Conservation (phyloP, 768 basidiomycete species). For the Solioccasus polychromus region DNA sequence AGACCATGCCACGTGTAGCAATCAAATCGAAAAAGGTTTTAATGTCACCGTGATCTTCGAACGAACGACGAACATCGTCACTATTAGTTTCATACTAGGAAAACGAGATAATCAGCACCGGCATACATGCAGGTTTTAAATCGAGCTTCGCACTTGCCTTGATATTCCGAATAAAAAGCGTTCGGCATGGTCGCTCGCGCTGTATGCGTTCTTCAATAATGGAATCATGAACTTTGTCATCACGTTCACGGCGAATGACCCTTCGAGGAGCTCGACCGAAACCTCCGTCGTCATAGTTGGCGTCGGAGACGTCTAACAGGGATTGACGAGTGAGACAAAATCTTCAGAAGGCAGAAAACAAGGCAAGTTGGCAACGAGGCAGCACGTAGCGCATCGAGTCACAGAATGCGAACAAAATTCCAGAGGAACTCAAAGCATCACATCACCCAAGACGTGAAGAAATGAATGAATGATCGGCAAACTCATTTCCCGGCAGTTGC, state of each 20-base stretch:
- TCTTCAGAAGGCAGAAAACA: conserved; percentile 46
- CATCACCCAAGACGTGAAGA: conserved; percentile 17
- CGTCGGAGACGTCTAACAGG: conserved; percentile 63
- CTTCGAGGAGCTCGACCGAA: conserved; percentile 44
- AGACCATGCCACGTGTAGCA: conserved; percentile 95
- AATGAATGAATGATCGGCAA: conserved; percentile 19
- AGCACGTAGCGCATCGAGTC: conserved; percentile 47
- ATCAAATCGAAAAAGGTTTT: conserved; percentile 97
- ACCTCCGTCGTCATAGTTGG: conserved; percentile 54
- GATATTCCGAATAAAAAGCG: conserved; percentile 95
- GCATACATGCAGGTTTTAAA: conserved; percentile 8
- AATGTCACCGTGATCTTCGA: conserved; percentile 93
- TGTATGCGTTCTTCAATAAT: conserved; percentile 93
- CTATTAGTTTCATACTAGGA: conserved; percentile 85
- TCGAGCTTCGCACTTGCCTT: conserved; percentile 68
- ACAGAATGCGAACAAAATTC: conserved; percentile 21
- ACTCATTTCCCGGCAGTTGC: conserved; percentile 30
- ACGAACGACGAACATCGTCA: conserved; percentile 76
- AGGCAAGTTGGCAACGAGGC: conserved; percentile 39
- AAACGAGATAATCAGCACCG: conserved; percentile 12
- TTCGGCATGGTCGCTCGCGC: conserved; percentile 92
- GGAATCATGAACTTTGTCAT: conserved; percentile 87
- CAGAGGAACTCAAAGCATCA: conserved; percentile 26
- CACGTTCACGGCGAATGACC: conserved; percentile 67
- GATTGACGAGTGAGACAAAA: conserved; percentile 39